Evolutionary conservation across 2,329 filamentous ascomycete species (phyloP), one percentile per base, ranked within the genome.

Genomic region (Sarocladium brachiariae): DNA sequence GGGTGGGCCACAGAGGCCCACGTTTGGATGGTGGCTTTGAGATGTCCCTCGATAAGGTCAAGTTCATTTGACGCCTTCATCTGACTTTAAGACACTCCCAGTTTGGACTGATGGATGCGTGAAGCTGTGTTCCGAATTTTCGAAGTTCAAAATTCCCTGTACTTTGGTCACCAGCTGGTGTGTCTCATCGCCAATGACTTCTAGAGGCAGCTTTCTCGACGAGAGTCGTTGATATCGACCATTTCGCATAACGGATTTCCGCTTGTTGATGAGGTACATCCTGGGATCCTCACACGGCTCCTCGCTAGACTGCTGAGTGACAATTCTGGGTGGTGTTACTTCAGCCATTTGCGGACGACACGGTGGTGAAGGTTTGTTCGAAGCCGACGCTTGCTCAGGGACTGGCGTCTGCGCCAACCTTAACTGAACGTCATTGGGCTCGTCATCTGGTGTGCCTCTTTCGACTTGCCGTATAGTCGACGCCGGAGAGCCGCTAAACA

Each of bases 131-230:
- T n/a, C n/a, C n/a, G n/a, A n/a, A n/a, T n/a, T n/a, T n/a, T n/a
- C n/a, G n/a, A n/a, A n/a, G n/a, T n/a, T n/a, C n/a, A 23, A 4
- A 10, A 11, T 13, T 19, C 25, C 43, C 3, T 33, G 16, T 4
- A 47, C 11, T 10, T 11, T 16, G 2, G 14, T 14, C 16, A 18
- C 9, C 16, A 47, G n/a, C 11, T 14, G 27, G 24, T 37, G 18
- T 23, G 19, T 48, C n/a, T 23, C 50, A 14, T 41, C 33, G 8
- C 14, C 4, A 24, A 48, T 31, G 16, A 8, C 49, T 27, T 51
- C 50, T 43, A 51, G 34, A 8, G 50, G 50, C 33, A 49, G 45
- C n/a, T 19, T 41, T 18, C 16, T 51, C 11, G 50, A 51, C n/a
- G 18, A 21, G 2, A 34, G 13, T 34, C 35, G 24, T 25, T 31